Base-by-base conservation (phyloP, 352 stramenopile genomes). In the Phytophthora sojae region DNA sequence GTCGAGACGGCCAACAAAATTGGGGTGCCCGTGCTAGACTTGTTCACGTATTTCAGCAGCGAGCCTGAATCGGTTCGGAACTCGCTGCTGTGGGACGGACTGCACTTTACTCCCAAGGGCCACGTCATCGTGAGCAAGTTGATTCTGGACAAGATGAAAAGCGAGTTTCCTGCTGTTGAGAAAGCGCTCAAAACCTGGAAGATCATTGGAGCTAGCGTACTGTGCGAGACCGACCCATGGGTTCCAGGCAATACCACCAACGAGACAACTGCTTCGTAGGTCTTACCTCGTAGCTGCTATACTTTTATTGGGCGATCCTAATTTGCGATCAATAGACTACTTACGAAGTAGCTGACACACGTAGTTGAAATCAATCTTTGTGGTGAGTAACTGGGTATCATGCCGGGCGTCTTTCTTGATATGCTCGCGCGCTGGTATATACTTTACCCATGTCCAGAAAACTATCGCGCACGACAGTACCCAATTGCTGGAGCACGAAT, bases 11-110 rank as follows among this genome's bases (percentile, higher is more conserved):
- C 67, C 0, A 44, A 50, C 2, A 59, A 52, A 17, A 52, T 73
- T 12, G 50, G 57, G 17, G 62, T 84, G 2, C 55, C 75, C 14
- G 75, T 77, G n/a, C 54, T 89, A 21, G 76, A 89, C 35, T 66
- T 90, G 53, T 74, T 80, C 49, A 71, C 74, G 60, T 68, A 76
- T 32, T 90, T 90, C 52, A 85, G 85, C 21, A 52, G 66, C 8
- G 73, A 82, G 62, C 64, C 69, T 6, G 57, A 64, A 26, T 52
- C 62, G 23, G 61, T 75, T 32, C 75, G 80, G 58, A 78, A 76
- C 59, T 30, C 64, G 26, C 58, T 75, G 19, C 65, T 88, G 4
- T 63, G 55, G 19, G 83, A 91, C 44, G 83, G 81, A 0, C 52
- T 89, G 2, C 81, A 91, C 59, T 80, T 91, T 11, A 84, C 57